Evolutionary conservation across 345 rosid genomes (phyloP), one percentile per base, ranked within the genome.

Genomic region (Psidium guajava): DNA sequence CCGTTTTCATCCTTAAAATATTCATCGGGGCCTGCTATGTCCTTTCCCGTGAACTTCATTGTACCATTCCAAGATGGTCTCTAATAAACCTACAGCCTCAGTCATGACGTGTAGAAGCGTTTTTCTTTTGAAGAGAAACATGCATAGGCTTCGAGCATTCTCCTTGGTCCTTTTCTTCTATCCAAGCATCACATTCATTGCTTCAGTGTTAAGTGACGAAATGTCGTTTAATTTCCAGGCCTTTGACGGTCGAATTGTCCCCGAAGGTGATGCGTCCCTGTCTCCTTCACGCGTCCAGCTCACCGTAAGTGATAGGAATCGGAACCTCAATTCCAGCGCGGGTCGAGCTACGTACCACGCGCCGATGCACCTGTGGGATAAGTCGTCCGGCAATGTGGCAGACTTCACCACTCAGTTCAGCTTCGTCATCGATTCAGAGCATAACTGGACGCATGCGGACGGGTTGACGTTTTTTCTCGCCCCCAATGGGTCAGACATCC

Each of bases 391-490:
- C 14, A 57, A 20, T 40, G 54, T 82, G 75, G 84, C 82, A n/a
- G 75, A 82, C 22, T 85, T 82, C 82, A 20, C 75, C 4, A 59
- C 91, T 54, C 85, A 85, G 69, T 89, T 87, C 74, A 51, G 86
- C 22, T 89, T 87, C 57, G 83, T 86, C 50, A 16, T 82, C 36
- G 32, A 50, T 21, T 77, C 86, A 3, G 25, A 81, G 5, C 22
- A 28, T 12, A 2, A 8, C 1, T 0, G 6, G 4, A 2, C 2
- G 1, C 32, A 27, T 47, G 83, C 55, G 0, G 89, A 87, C 54
- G 91, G 88, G 11, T 3, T 89, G 49, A 55, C 86, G 1, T 83
- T 89, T 69, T 89, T 89, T 42, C 36, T 89, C 50, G 49, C 21
- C 44, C 83, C 75, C 1, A 57, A 83, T 3, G 87, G 84, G 0